Evolutionary conservation across 2,329 filamentous ascomycete species (phyloP).

Genomic region (Metarhizium robertsii): DNA sequence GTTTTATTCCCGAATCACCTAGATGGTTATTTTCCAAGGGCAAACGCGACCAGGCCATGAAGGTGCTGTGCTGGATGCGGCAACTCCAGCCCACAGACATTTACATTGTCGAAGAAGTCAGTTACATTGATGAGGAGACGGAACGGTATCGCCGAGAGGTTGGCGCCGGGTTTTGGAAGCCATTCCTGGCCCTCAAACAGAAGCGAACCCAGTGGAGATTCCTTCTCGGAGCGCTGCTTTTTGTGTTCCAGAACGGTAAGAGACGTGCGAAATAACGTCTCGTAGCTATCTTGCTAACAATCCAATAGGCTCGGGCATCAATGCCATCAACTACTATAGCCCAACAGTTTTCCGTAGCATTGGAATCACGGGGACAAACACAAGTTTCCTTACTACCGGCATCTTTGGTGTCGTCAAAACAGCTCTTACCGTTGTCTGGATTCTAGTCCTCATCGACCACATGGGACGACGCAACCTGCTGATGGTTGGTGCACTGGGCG

Average conservation of each 20-base stretch:
- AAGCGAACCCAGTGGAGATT: slow-evolving; percentile 59
- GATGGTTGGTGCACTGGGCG: slow-evolving; percentile 50
- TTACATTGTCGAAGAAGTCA: slow-evolving; percentile 67
- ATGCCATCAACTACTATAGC: slow-evolving; percentile 22
- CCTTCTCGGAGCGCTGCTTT: slow-evolving; percentile 63
- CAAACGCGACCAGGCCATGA: slow-evolving; percentile 47
- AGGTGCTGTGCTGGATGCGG: slow-evolving; percentile 55
- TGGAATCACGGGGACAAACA: slow-evolving; percentile 14
- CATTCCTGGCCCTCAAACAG: slow-evolving; percentile 49
- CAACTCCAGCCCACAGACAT: slow-evolving; percentile 44
- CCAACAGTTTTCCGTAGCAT: slow-evolving; percentile 20
- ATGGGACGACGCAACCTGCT: slow-evolving; percentile 46
- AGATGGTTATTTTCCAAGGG: slow-evolving; percentile 60
- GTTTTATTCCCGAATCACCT: slow-evolving; percentile 56
- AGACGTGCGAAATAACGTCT: slow-evolving; percentile 1
- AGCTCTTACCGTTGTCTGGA: slow-evolving; percentile 33
- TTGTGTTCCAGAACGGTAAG: slow-evolving; percentile 67
- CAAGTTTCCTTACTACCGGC: slow-evolving; percentile 20
- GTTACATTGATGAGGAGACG: slow-evolving; percentile 59
- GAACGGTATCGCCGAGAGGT: slow-evolving; percentile 54
- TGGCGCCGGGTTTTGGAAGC: slow-evolving; percentile 66
- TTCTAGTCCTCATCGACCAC: slow-evolving; percentile 17
- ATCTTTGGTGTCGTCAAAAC: slow-evolving; percentile 20
- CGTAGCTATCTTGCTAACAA: not conserved
- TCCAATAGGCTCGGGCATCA: slow-evolving; percentile 17